A percentile compares a stretch with the other conserved stretches of the same genome.
These are phyloP conservation scores for Zygosaccharomyces bailii DNA, from an alignment of 805 yeast genomes.

Conservation along the genomic window DNA sequence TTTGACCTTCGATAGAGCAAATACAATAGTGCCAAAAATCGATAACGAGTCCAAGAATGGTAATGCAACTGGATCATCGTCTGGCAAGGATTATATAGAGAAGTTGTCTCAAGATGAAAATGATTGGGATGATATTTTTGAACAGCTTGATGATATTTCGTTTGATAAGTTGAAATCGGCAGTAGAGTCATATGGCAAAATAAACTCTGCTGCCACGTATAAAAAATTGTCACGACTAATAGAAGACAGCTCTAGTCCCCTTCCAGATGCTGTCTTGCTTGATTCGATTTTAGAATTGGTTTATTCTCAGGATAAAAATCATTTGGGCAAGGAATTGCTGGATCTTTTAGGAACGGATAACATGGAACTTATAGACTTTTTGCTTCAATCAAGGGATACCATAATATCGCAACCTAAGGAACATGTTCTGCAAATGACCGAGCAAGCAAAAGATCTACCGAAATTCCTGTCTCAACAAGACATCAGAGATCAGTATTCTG, in stretches of 20 bases:
- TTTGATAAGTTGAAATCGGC: slow-evolving; percentile 24
- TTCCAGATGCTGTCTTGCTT: slow-evolving; percentile 35
- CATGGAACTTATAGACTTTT: slow-evolving; percentile 65
- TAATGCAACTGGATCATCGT: slow-evolving; percentile 28
- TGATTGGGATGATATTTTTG: slow-evolving; percentile 39
- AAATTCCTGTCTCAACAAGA: slow-evolving; percentile 51
- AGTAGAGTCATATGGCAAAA: slow-evolving; percentile 19
- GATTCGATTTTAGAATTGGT: slow-evolving; percentile 31
- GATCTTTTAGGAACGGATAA: slow-evolving; percentile 85
- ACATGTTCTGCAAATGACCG: slow-evolving; percentile 19
- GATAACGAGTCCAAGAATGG: slow-evolving; percentile 34
- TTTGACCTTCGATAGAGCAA: slow-evolving; percentile 25
- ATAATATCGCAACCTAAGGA: slow-evolving; percentile 19
- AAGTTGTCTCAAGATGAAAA: slow-evolving; percentile 39
- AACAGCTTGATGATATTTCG: slow-evolving; percentile 34
- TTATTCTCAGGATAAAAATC: slow-evolving; percentile 47
- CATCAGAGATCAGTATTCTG: slow-evolving; percentile 49
- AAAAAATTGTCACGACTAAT: slow-evolving; percentile 21
- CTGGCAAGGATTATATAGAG: slow-evolving; percentile 30
- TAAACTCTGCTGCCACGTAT: slow-evolving; percentile 14
- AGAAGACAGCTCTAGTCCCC: slow-evolving; percentile 24
- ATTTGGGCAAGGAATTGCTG: slow-evolving; percentile 65
- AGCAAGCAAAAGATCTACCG: slow-evolving; percentile 24
- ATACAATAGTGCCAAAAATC: slow-evolving; percentile 11
- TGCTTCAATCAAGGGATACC: slow-evolving; percentile 23